Base-by-base conservation (phyloP, 2,329 filamentous ascomycete species). In the Fusarium sp. region DNA sequence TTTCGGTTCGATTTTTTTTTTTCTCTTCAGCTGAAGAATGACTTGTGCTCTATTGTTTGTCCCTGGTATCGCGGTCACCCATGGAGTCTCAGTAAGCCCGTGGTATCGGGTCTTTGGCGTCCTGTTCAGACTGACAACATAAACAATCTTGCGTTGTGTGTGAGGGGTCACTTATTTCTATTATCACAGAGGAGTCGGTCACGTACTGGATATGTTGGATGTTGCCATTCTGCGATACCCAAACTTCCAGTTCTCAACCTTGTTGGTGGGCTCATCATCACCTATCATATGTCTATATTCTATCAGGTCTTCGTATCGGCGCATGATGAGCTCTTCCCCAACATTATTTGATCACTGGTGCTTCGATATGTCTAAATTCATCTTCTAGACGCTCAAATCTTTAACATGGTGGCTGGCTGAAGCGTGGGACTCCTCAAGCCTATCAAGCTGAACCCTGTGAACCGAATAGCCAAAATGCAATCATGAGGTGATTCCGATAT, bases 141-240 rank as follows among this genome's bases (percentile, higher is more conserved):
- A 50, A 61, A 59, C 39, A 65, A 60, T 56, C 31, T 27, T 36
- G 22, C 38, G 42, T 65, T 50, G 22, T 56, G 17, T 35, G 45
- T 52, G 42, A 50, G 29, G 20, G 20, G 27, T 55, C 20, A 35
- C 12, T 44, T 57, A 35, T 56, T 39, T 20, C 41, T 59, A 50
- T 27, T 47, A 42, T 49, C 39, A 15, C 53, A 61, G 47, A 39
- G 17, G 27, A 50, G 44, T 42, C 25, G 44, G 39, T 53, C 27
- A 39, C 22, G n/a, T 39, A 42, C 41, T n/a, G 29, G 13, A 31
- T 27, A 46, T 54, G 29, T 49, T 35, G 11, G 46, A 53, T 58
- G 31, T 45, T 50, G 9, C 36, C 25, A 36, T 31, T 44, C 31
- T 20, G 36, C 25, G n/a, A n/a, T 44, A 36, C 17, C 52, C n/a